Conservation (phyloP, 2,329 filamentous ascomycete genomes). For the Ilyonectria robusta region DNA sequence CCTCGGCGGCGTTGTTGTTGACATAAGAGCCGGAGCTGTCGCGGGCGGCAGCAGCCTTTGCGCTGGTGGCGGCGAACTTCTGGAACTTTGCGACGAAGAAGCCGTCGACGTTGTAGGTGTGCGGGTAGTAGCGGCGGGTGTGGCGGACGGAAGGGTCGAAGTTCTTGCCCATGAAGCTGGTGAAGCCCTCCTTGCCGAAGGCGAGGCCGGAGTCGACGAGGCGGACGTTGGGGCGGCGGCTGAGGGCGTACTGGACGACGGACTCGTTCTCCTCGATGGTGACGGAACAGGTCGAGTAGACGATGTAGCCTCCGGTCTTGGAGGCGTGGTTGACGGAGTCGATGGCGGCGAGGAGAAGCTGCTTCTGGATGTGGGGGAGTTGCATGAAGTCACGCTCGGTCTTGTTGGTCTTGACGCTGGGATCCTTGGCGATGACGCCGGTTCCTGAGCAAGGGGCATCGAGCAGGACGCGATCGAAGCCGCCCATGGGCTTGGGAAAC, state of each 20-base stretch:
- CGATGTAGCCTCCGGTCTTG: conserved; percentile 94
- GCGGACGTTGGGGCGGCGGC: conserved; percentile 92
- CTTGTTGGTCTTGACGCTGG: conserved; percentile 98
- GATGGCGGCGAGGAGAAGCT: conserved; percentile 91
- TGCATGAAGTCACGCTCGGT: conserved; percentile 94
- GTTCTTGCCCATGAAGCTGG: conserved; percentile 88
- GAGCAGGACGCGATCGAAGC: conserved; percentile 94
- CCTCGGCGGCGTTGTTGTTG: conserved; percentile 51
- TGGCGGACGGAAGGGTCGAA: conserved; percentile 90
- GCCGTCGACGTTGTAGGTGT: conserved; percentile 95
- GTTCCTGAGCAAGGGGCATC: conserved; percentile 97
- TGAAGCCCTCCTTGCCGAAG: conserved; percentile 95
- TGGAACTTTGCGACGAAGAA: conserved; percentile 99
- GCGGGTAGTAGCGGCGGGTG: conserved; percentile 89
- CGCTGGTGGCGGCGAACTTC: conserved; percentile 85
- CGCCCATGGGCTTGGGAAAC: conserved; percentile 94
- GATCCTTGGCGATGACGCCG: conserved; percentile 97
- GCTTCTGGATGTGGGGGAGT: conserved; percentile 94
- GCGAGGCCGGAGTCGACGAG: conserved; percentile 91
- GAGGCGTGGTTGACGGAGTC: conserved; percentile 93
- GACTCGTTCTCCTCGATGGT: conserved; percentile 92
- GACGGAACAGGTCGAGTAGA: conserved; percentile 97
- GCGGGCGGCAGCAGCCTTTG: conserved; percentile 56
- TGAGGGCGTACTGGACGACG: conserved; percentile 93
- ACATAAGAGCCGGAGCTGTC: conserved; percentile 49